Conservation (phyloP, 495 filamentous ascomycete species). For the Penicillium longicatenatum region DNA sequence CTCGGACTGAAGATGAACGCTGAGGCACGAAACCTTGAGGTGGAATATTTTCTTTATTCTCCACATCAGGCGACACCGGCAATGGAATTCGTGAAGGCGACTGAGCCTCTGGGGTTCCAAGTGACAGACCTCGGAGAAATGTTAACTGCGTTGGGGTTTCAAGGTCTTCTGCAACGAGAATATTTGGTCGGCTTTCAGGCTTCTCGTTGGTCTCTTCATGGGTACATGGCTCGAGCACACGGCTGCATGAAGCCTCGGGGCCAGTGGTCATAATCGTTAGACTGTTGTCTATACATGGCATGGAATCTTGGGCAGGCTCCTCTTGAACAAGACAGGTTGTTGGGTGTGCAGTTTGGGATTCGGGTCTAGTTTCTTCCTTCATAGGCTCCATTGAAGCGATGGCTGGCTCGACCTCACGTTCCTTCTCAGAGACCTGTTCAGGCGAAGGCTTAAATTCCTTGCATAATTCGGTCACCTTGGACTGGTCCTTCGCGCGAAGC, state of each 20-base stretch:
- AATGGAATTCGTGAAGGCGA: slow-evolving; percentile 13
- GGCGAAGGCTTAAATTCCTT: background rate
- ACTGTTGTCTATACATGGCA: slow-evolving; percentile 2
- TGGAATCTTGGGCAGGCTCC: slow-evolving; percentile 1
- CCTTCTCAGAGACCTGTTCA: slow-evolving; percentile 6
- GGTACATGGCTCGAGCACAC: background rate
- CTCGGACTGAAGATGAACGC: background rate
- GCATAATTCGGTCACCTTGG: slow-evolving; percentile 8
- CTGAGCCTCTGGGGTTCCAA: background rate
- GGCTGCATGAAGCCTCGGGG: slow-evolving; percentile 4
- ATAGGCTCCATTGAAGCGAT: slow-evolving; percentile 28
- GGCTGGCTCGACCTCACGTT: background rate
- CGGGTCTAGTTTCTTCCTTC: slow-evolving; percentile 23
- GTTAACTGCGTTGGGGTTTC: slow-evolving; percentile 20
- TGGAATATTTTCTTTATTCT: slow-evolving; percentile 30
- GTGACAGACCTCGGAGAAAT: slow-evolving; percentile 5
- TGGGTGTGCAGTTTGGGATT: background rate
- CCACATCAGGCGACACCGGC: slow-evolving; percentile 6
- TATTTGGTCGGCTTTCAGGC: background rate
- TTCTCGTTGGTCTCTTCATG: background rate
- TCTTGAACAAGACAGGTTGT: background rate
- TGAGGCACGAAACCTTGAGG: slow-evolving; percentile 12
- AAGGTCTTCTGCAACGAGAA: slow-evolving; percentile 12
- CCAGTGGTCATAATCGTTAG: slow-evolving; percentile 1
- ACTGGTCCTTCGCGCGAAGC: slow-evolving; percentile 24